Base-by-base conservation (phyloP, 2,329 filamentous ascomycete genomes). In the Elsinoe necatrix region DNA sequence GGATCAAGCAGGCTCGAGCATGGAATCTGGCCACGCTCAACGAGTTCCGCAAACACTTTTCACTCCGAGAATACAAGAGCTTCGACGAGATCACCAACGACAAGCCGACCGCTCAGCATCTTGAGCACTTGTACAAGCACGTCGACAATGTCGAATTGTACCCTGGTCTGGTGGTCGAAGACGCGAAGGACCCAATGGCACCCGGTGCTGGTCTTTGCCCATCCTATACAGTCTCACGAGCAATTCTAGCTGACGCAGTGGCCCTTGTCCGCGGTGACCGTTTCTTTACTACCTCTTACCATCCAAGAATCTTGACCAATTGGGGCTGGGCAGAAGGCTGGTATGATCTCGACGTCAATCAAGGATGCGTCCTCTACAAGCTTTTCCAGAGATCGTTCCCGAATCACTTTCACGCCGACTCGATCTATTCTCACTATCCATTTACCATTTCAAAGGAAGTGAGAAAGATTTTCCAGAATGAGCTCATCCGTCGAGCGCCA, bases 111-210 rank as follows among this genome's bases (percentile, higher is more conserved):
- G 76, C 77, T 1, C 71, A 77, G 25, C 71, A 75, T 6, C 73
- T 86, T 3, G 77, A 80, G 59, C 74, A 80, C 61, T 70, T 86
- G 11, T 86, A 86, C 67, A 75, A 78, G 20, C 75, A 83, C 48
- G 82, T 82, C 0, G 83, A 86, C 61, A 80, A 79, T 65, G 81
- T 88, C 11, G 85, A 88, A 64, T 73, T 87, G 4, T 87, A 87
- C 63, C 84, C 84, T 0, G 85, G 85, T 8, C 69, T 87, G 1
- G 78, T 86, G 59, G 72, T 79, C n/a, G 81, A 84, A 64, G 76
- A 81, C 54, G 71, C 73, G 27, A 82, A 83, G 64, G 72, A 74
- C 0, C 70, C 72, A 0, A 75, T 76, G 57, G 68, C 72, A 42
- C 74, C 80, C 0, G 80, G 80, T 1, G 76, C 73, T 54, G 79